Evolutionary conservation across 805 yeast species (phyloP).

Genomic region (Starmerella lactis-condensi): DNA sequence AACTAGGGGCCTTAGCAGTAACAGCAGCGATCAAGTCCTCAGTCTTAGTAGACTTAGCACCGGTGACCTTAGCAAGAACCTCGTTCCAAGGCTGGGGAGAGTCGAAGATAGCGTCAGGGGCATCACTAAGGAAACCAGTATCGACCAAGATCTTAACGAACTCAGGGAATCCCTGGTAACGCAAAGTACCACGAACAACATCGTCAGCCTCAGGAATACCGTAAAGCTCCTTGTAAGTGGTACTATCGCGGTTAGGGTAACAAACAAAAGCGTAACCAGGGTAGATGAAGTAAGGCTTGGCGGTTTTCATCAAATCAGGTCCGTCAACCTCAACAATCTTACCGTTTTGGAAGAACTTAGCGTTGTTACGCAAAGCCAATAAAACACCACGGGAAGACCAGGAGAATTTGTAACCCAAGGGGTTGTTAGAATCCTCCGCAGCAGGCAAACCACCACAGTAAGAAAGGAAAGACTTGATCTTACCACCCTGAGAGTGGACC

Average conservation of each 20-base stretch:
- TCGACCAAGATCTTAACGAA: constrained; percentile 90
- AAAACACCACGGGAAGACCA: constrained; percentile 98
- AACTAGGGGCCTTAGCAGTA: constrained; percentile 39
- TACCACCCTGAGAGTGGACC: constrained; percentile 79
- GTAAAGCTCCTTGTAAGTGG: constrained; percentile 80
- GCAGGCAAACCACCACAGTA: constrained; percentile 99
- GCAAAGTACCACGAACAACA: constrained; percentile 86
- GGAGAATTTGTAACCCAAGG: constrained; percentile 95
- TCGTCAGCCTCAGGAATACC: constrained; percentile 94
- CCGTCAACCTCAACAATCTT: constrained; percentile 60
- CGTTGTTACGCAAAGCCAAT: constrained; percentile 85
- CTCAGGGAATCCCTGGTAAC: constrained; percentile 98
- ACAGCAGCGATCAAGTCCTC: constrained; percentile 60
- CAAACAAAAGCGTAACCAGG: constrained; percentile 90
- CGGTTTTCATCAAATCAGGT: constrained; percentile 85
- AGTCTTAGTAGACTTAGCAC: constrained; percentile 51
- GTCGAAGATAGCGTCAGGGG: constrained; percentile 38
- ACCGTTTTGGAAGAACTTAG: constrained; percentile 77
- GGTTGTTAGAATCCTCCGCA: constrained; percentile 94
- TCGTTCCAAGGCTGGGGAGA: constrained; percentile 60
- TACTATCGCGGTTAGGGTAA: constrained; percentile 97
- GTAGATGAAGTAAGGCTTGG: constrained; percentile 85
- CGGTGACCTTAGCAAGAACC: constrained; percentile 58
- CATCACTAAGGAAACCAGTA: constrained; percentile 77
- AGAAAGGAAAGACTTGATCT: constrained; percentile 80